Percentiles rank a stretch among this genome's conserved stretches.
phyloP scores from a whole-genome alignment of 192 early-diverging fungal genomes.

The Backusella psychrophila region DNA sequence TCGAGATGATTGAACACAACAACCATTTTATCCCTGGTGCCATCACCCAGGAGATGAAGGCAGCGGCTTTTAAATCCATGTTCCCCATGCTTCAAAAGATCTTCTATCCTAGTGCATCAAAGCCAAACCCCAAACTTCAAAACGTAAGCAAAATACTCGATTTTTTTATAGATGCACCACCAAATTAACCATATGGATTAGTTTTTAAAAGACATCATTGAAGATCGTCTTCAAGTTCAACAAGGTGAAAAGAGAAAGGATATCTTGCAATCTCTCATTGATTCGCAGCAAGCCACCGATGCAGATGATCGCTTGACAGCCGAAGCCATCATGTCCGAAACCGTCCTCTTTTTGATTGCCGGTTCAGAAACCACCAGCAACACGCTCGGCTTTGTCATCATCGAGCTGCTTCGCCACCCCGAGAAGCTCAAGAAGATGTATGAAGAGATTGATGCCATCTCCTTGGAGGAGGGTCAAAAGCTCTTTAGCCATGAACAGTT shows the following conservation, averaged over 20 bases:
- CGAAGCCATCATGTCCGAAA: slow-evolving; percentile 40
- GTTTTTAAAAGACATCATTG: slow-evolving; percentile 26
- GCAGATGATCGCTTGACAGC: slow-evolving; percentile 36
- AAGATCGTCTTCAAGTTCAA: slow-evolving; percentile 5
- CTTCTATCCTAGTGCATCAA: background rate
- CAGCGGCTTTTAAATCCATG: background rate
- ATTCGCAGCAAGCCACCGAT: slow-evolving; percentile 32
- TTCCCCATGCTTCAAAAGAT: background rate
- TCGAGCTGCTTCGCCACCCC: slow-evolving; percentile 22
- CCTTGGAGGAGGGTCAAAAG: background rate
- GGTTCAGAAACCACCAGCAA: slow-evolving; percentile 36
- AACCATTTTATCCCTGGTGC: slow-evolving; percentile 38
- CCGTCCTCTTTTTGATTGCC: slow-evolving; percentile 38
- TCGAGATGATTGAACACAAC: slow-evolving; percentile 46
- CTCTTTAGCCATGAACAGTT: slow-evolving; percentile 32
- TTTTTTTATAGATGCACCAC: too few species aligned
- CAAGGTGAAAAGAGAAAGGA: slow-evolving; percentile 28
- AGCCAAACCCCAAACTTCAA: slow-evolving; percentile 1
- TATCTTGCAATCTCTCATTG: slow-evolving; percentile 45
- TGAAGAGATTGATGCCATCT: slow-evolving; percentile 21
- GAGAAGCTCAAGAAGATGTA: slow-evolving; percentile 1
- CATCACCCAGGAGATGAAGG: slow-evolving; percentile 14
- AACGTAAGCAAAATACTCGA: background rate
- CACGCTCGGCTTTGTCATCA: slow-evolving; percentile 27
- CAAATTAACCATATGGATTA: background rate